These are phyloP conservation scores for Mortierella sp. DNA, from an alignment of 371 early-diverging fungal species.

Conservation along the genomic window DNA sequence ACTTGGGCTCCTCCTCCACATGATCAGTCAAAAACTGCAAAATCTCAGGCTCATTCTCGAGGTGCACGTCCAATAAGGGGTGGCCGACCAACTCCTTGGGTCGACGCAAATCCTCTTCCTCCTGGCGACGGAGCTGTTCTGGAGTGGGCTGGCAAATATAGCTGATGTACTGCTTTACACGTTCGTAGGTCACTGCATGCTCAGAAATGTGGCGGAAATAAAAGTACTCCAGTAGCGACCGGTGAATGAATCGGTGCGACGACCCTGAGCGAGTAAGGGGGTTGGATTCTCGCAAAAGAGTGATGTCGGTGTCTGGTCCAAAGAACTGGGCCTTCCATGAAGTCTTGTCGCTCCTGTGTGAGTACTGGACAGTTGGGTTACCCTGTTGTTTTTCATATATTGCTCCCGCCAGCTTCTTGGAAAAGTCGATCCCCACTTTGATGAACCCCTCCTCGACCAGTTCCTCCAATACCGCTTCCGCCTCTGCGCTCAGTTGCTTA, in stretches of 20 bases:
- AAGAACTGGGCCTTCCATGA: conserved; percentile 20
- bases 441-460: not conserved
- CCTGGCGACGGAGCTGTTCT: too few species aligned
- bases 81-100: too few species aligned
- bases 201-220: not conserved
- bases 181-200: too few species aligned
- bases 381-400: not conserved
- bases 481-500: not conserved
- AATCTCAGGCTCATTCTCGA: too few species aligned
- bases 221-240: conserved; percentile 15
- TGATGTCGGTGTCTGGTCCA: not conserved
- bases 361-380: conserved; percentile 3
- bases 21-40: too few species aligned
- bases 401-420: not conserved
- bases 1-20: too few species aligned
- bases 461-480: not conserved
- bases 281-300: not conserved
- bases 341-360: not conserved
- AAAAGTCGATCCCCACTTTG: not conserved
- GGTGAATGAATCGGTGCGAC: conserved; percentile 24
- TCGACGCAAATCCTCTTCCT: too few species aligned
- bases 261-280: conserved; percentile 2
- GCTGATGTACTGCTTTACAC: too few species aligned
- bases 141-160: too few species aligned
- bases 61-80: too few species aligned